These are phyloP conservation scores for Fusarium sulawesiense DNA, from an alignment of 2,329 filamentous ascomycete species.

Conservation along the genomic window DNA sequence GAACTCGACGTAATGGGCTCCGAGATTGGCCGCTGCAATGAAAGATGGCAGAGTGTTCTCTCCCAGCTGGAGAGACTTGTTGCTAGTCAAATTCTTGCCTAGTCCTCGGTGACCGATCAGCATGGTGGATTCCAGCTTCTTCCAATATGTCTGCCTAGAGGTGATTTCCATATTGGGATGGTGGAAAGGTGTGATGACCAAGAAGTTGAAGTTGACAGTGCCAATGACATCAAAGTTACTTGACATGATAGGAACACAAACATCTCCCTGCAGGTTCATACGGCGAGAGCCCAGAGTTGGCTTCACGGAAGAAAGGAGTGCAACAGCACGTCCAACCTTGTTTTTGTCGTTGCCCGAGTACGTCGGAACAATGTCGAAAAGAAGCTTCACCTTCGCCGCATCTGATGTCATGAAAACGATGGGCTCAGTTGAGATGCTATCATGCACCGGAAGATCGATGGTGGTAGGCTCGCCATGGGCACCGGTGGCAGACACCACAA, in stretches of 20 bases:
- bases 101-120: conserved; percentile 78
- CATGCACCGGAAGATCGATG: conserved; percentile 92
- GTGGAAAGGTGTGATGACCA: conserved; percentile 92
- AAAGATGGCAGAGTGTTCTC: conserved; percentile 98
- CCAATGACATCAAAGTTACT: conserved; percentile 91
- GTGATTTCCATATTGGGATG: conserved; percentile 95
- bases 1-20: conserved; percentile 79
- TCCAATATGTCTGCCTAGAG: conserved; percentile 95
- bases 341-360: conserved; percentile 91
- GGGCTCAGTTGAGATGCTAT: conserved; percentile 92
- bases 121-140: conserved; percentile 89
- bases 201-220: conserved; percentile 94
- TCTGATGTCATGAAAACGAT: conserved; percentile 88
- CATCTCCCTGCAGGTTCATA: conserved; percentile 92
- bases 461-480: conserved; percentile 88
- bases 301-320: conserved; percentile 86
- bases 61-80: conserved; percentile 90
- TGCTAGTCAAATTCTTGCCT: conserved; percentile 88
- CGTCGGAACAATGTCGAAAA: conserved; percentile 96
- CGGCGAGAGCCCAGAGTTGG: conserved; percentile 84
- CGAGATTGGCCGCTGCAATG: conserved; percentile 93
- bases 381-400: conserved; percentile 81
- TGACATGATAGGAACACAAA: conserved; percentile 90
- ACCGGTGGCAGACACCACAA: conserved; percentile 88
- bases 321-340: conserved; percentile 89